Base-by-base conservation (phyloP, 2,329 filamentous ascomycete genomes). In the Beauveria rudraprayagi region DNA sequence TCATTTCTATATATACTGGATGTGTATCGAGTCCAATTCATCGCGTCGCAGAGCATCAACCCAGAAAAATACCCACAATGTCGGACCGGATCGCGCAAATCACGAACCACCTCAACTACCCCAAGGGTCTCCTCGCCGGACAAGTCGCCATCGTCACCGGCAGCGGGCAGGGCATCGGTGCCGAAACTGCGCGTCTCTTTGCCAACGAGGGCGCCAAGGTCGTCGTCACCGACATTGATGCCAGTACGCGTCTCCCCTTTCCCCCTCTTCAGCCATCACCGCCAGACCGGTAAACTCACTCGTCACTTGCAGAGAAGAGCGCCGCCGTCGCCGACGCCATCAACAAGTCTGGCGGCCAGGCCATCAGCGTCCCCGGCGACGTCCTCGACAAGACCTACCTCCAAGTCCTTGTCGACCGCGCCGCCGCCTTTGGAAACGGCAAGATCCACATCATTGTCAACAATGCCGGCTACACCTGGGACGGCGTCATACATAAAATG, bases 361-460 rank as follows among this genome's bases (percentile, higher is more conserved):
- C 91, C 19, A 79, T 92, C 56, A 84, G 88, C 2, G 86, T 94
- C 0, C 78, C 85, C 0, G 92, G 92, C 63, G 91, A 96, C 70
- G 83, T 96, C 70, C 81, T 91, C 24, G 82, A 90, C 70, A 78
- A 84, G 52, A 76, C 79, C 22, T 93, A 94, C 74, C 81, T 92
- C 70, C 80, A 84, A 63, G 77, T 80, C 10, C 82, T 96, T n/a
- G 85, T 96, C 28, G 79, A 86, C 70, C 84, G 86, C 69, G 82
- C 91, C 0, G 91, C 90, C 1, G 87, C 87, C 53, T 95, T 96
- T 70, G 92, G 92, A 62, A 78, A 82, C 65, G 91, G 91, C 69
- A 95, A 95, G 79, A 92, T 96, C 64, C 89, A 96, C 73, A 89
- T 94, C 71, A 88, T 96, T 61, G 89, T 96, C 63, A 95, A 96